phyloP scores from a whole-genome alignment of 116 monocot species.

The Posidonia oceanica region DNA sequence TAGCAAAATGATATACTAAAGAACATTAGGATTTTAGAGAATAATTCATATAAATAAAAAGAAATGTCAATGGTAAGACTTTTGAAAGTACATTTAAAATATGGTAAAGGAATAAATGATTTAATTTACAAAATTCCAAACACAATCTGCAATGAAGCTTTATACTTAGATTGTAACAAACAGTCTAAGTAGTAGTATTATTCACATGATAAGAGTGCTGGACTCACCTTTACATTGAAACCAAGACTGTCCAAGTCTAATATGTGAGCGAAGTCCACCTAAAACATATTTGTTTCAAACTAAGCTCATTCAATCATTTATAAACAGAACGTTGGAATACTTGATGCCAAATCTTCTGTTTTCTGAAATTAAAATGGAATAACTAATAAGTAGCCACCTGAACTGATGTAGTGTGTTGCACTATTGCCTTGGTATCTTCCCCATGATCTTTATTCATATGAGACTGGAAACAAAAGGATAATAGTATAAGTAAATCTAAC shows the following conservation, averaged over 20 bases:
- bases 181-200: too few species aligned
- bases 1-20: slow-evolving; percentile 12
- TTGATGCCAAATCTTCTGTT: not conserved
- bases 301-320: not conserved
- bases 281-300: slow-evolving; percentile 4
- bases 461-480: slow-evolving; percentile 29
- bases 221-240: slow-evolving; percentile 82
- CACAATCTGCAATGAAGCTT: not conserved
- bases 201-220: not conserved
- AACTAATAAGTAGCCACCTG: slow-evolving; percentile 21
- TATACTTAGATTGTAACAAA: too few species aligned
- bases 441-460: slow-evolving; percentile 95
- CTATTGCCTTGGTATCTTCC: slow-evolving; percentile 85
- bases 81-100: not conserved
- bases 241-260: slow-evolving; percentile 93
- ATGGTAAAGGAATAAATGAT: not conserved
- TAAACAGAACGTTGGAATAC: not conserved
- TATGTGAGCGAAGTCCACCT: slow-evolving; percentile 88
- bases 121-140: not conserved
- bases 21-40: not conserved
- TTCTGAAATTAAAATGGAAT: not conserved
- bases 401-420: slow-evolving; percentile 62
- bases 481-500: not conserved
- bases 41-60: not conserved
- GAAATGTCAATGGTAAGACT: not conserved